phyloP scores from a whole-genome alignment of 306 rosid genomes.

The Malus asiatica region DNA sequence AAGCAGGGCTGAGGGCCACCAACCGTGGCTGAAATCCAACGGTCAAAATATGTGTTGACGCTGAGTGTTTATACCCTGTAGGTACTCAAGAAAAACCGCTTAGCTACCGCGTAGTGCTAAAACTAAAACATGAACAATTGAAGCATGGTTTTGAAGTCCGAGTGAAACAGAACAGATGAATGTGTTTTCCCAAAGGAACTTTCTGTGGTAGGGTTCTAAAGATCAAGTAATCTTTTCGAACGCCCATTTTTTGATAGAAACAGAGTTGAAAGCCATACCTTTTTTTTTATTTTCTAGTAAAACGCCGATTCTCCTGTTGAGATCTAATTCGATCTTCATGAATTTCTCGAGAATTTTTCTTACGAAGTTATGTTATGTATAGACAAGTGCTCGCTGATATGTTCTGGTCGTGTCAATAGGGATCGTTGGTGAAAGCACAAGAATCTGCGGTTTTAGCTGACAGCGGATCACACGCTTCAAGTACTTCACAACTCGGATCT shows the following conservation, averaged over 20 bases:
- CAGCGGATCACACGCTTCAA: slow-evolving; percentile 49
- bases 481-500: slow-evolving; percentile 39
- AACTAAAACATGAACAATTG: too few species aligned
- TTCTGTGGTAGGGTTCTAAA: neutral
- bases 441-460: slow-evolving; percentile 40
- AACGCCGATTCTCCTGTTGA: neutral
- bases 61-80: neutral
- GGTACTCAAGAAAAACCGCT: too few species aligned
- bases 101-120: too few species aligned
- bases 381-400: slow-evolving; percentile 10
- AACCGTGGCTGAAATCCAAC: neutral
- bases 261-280: neutral
- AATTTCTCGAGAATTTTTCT: neutral
- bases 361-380: slow-evolving; percentile 4
- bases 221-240: neutral
- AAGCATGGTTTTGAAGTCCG: neutral
- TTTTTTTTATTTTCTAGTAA: too few species aligned
- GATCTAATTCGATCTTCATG: neutral
- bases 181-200: neutral
- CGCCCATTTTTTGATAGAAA: neutral
- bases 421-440: slow-evolving; percentile 43
- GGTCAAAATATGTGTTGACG: neutral
- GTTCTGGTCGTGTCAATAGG: slow-evolving; percentile 38
- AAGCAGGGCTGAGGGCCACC: neutral
- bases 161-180: neutral